Conservation (phyloP, 495 filamentous ascomycete species). For the Penicillium antarcticum region DNA sequence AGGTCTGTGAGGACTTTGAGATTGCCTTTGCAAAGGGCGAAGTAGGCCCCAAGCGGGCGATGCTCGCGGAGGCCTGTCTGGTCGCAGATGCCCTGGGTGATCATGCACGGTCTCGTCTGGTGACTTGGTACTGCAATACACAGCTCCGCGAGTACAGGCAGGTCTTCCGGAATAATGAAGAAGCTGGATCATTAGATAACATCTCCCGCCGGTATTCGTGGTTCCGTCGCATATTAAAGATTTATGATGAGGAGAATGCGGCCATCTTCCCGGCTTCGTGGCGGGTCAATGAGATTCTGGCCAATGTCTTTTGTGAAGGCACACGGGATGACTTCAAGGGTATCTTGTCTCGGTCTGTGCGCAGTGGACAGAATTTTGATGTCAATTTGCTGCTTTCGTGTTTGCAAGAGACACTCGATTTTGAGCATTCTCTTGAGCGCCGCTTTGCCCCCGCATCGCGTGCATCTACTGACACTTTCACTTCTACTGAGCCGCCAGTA, state of each 20-base stretch:
- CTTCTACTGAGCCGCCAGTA: conserved; percentile 71
- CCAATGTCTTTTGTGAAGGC: conserved; percentile 90
- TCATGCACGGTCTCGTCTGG: conserved; percentile 72
- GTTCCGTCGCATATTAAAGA: conserved; percentile 94
- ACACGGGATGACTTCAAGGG: conserved; percentile 94
- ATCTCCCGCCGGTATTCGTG: conserved; percentile 93
- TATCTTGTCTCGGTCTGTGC: conserved; percentile 83
- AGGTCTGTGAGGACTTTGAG: conserved; percentile 98
- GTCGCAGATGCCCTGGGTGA: conserved; percentile 97
- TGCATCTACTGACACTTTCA: conserved; percentile 88
- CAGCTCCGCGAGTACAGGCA: conserved; percentile 93
- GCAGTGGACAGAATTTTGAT: conserved; percentile 82
- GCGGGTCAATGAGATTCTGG: conserved; percentile 87
- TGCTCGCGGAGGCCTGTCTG: conserved; percentile 80
- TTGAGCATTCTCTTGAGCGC: conserved; percentile 87
- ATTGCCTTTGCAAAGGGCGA: conserved; percentile 90
- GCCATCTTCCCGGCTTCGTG: conserved; percentile 82
- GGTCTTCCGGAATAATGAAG: conserved; percentile 93
- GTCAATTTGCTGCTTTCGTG: conserved; percentile 90
- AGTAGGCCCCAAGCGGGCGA: conserved; percentile 62
- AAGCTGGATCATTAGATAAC: conserved; percentile 95
- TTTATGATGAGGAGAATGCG: conserved; percentile 91
- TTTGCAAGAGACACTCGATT: conserved; percentile 94
- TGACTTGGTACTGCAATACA: conserved; percentile 98
- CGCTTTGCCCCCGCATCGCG: conserved; percentile 76